These are phyloP conservation scores for Alternaria conjuncta DNA, from an alignment of 2,329 filamentous ascomycete species.

Conservation along the genomic window DNA sequence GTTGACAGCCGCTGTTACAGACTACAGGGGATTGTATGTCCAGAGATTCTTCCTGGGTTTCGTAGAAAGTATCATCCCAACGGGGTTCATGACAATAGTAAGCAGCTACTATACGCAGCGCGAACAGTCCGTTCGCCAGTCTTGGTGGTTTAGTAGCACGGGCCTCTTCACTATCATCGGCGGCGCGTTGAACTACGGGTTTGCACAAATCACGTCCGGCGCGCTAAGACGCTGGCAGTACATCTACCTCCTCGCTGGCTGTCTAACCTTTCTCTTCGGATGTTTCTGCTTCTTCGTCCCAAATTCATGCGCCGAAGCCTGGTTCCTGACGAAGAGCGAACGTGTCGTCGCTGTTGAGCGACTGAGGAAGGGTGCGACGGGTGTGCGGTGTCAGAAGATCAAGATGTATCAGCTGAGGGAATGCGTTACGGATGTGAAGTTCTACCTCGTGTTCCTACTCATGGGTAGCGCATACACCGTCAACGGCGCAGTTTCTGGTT, in stretches of 20 bases:
- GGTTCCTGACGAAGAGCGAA: constrained; percentile 71
- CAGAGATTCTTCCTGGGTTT: constrained; percentile 64
- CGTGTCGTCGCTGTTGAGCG: constrained; percentile 60
- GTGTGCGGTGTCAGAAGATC: constrained; percentile 59
- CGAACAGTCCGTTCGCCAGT: constrained; percentile 60
- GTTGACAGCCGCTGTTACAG: constrained; percentile 70
- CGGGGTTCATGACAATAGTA: constrained; percentile 63
- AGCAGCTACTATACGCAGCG: constrained; percentile 50
- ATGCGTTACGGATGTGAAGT: constrained; percentile 55
- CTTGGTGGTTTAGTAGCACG: constrained; percentile 70
- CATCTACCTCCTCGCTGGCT: constrained; percentile 68
- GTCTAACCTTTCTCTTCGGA: constrained; percentile 65
- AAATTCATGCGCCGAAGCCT: constrained; percentile 69
- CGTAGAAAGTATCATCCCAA: constrained; percentile 63
- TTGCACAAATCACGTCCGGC: constrained; percentile 46
- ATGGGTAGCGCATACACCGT: constrained; percentile 63
- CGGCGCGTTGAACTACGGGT: constrained; percentile 44
- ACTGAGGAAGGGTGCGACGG: constrained; percentile 56
- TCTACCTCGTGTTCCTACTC: constrained; percentile 50
- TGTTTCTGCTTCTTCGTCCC: constrained; percentile 72
- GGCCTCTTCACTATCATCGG: constrained; percentile 46
- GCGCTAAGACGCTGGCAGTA: constrained; percentile 65
- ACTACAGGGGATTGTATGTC: constrained; percentile 65
- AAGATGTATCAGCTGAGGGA: constrained; percentile 60
- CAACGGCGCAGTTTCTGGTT: constrained; percentile 53